A percentile compares a stretch with the other conserved stretches of the same genome.
Conservation (phyloP, 2,329 filamentous ascomycete genomes). For the Penicillium hesseltinei region DNA sequence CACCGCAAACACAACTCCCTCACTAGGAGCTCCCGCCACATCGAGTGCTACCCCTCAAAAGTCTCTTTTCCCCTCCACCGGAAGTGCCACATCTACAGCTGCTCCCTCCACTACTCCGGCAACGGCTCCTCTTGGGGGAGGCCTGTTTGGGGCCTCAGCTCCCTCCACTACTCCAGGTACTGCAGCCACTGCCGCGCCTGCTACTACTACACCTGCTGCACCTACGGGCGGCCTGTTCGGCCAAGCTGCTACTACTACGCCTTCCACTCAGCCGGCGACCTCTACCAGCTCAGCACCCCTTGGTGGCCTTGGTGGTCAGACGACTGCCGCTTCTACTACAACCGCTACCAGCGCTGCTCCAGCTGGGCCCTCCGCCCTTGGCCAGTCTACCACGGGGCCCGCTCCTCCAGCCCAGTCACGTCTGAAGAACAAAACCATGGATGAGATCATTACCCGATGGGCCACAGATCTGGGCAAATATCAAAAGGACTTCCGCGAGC, state of each 20-base stretch:
- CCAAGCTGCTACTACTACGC: constrained; percentile 26
- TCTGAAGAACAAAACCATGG: constrained; percentile 97
- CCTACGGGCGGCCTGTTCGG: constrained; percentile 24
- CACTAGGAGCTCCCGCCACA: constrained; percentile 26
- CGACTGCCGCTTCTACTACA: constrained; percentile 24
- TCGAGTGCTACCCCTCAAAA: constrained; percentile 37
- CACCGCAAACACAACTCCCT: constrained; percentile 16
- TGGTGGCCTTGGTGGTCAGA: background rate
- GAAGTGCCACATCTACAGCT: constrained; percentile 31
- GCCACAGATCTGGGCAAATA: constrained; percentile 93
- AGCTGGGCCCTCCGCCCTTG: constrained; percentile 47
- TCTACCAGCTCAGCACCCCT: constrained; percentile 1
- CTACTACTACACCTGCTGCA: constrained; percentile 25
- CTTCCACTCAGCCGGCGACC: constrained; percentile 27
- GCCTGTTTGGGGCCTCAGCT: constrained; percentile 31
- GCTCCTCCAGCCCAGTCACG: constrained; percentile 77
- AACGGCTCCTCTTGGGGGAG: constrained; percentile 27
- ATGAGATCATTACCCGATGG: constrained; percentile 97
- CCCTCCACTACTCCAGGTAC: constrained; percentile 29
- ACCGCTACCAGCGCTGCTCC: constrained; percentile 32
- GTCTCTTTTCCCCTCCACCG: constrained; percentile 32
- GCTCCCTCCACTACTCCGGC: constrained; percentile 33
- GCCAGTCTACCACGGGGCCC: constrained; percentile 75
- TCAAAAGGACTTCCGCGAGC: constrained; percentile 91
- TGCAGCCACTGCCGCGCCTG: constrained; percentile 31